Evolutionary conservation across 805 yeast species (phyloP).

Genomic region (Yamadazyma olivae): DNA sequence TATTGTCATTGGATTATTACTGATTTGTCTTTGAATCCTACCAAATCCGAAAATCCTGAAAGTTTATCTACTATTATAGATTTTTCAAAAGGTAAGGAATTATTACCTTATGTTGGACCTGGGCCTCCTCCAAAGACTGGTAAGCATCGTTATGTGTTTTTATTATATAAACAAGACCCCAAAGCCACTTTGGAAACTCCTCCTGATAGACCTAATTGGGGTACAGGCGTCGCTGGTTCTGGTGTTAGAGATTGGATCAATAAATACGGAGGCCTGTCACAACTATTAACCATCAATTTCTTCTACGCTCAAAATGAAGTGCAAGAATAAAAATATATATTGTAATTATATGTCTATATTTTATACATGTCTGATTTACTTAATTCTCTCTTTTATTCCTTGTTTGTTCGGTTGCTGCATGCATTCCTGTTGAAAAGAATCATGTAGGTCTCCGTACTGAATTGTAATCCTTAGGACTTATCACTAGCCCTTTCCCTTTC

Average conservation of each 20-base stretch:
- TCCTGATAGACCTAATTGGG: slow-evolving; percentile 72
- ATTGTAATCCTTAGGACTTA: slow-evolving; percentile 73
- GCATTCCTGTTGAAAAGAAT: not conserved
- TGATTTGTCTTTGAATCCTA: slow-evolving; percentile 42
- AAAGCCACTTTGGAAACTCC: slow-evolving; percentile 41
- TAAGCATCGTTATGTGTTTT: slow-evolving; percentile 79
- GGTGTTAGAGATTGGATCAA: slow-evolving; percentile 77
- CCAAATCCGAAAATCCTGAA: slow-evolving; percentile 17
- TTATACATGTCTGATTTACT: too few relatives aligned
- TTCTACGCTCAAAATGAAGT: slow-evolving; percentile 69
- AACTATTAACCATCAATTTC: slow-evolving; percentile 74
- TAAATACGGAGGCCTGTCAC: slow-evolving; percentile 50
- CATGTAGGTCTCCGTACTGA: slow-evolving; percentile 13
- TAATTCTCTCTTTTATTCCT: too few relatives aligned
- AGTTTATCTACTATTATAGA: slow-evolving; percentile 31
- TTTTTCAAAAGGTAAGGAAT: slow-evolving; percentile 32
- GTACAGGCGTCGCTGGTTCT: slow-evolving; percentile 74
- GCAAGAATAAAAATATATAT: slow-evolving; percentile 11
- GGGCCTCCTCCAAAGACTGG: slow-evolving; percentile 90
- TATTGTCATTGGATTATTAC: slow-evolving; percentile 71
- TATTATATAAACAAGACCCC: slow-evolving; percentile 67
- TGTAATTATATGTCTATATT: not conserved
- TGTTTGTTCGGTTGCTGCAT: not conserved
- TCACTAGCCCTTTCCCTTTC: slow-evolving; percentile 89
- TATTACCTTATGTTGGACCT: slow-evolving; percentile 71